phyloP scores from a whole-genome alignment of 169 alveolate species.

The Nephromyces sp. region DNA sequence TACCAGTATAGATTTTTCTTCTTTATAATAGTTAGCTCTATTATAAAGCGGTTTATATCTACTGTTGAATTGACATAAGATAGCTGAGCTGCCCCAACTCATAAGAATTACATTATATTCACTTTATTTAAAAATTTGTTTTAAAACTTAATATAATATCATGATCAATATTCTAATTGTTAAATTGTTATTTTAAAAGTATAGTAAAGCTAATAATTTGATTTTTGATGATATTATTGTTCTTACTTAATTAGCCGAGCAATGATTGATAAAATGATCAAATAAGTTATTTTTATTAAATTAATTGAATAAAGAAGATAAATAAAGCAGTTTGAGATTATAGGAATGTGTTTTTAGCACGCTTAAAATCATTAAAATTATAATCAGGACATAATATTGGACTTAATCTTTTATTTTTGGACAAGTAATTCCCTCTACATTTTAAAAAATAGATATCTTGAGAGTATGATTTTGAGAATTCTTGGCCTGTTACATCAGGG shows the following conservation, averaged over 20 bases:
- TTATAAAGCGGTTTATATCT: not conserved
- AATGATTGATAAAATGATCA: not conserved
- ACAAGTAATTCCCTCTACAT: too few relatives aligned
- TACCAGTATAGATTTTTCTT: not conserved
- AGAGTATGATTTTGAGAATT: too few relatives aligned
- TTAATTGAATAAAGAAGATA: too few relatives aligned
- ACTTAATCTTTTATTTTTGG: too few relatives aligned
- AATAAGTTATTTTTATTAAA: too few relatives aligned
- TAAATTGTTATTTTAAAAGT: not conserved
- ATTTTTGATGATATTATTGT: not conserved
- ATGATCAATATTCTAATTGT: not conserved
- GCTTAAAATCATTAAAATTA: too few relatives aligned
- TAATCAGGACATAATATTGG: too few relatives aligned
- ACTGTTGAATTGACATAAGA: not conserved
- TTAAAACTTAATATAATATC: not conserved
- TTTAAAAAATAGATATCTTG: too few relatives aligned
- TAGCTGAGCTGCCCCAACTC: conserved; percentile 20
- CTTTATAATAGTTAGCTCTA: not conserved
- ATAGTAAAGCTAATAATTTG: not conserved
- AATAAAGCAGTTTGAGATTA: too few relatives aligned
- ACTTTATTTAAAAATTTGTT: not conserved
- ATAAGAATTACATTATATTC: not conserved
- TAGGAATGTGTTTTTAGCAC: too few relatives aligned
- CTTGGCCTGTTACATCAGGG: too few relatives aligned
- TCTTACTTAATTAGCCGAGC: not conserved